These are phyloP conservation scores for Cymbidium sinense DNA, from an alignment of 106 monocot species.

Conservation along the genomic window DNA sequence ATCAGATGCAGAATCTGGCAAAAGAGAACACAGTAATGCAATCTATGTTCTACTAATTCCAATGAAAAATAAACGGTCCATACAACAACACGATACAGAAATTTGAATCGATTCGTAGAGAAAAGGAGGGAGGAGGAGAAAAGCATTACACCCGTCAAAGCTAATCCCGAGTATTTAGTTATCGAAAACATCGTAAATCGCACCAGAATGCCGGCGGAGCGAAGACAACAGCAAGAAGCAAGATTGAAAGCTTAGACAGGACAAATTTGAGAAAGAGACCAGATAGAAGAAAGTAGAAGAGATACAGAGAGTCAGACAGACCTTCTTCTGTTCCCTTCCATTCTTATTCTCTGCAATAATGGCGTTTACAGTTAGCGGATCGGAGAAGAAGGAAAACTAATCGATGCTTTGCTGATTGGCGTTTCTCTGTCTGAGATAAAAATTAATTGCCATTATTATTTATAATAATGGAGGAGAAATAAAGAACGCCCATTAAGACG, in stretches of 20 bases:
- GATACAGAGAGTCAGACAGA: neutral
- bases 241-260: neutral
- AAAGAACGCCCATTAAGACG: neutral
- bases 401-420: slow-evolving; percentile 3
- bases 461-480: neutral
- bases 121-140: neutral
- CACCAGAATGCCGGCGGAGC: neutral
- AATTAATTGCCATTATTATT: neutral
- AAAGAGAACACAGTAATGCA: neutral
- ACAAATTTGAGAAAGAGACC: neutral
- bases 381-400: neutral
- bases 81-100: neutral
- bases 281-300: neutral
- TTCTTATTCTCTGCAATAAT: slow-evolving; percentile 8
- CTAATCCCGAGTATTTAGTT: neutral
- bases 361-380: neutral
- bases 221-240: neutral
- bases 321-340: neutral
- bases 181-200: neutral
- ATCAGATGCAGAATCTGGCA: neutral
- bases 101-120: neutral
- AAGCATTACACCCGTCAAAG: neutral
- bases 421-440: neutral
- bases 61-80: neutral
- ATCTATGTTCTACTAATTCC: neutral